Evolutionary conservation across 768 basidiomycete species (phyloP), one percentile per base, ranked within the genome.

Genomic region (Crucibulum laeve): DNA sequence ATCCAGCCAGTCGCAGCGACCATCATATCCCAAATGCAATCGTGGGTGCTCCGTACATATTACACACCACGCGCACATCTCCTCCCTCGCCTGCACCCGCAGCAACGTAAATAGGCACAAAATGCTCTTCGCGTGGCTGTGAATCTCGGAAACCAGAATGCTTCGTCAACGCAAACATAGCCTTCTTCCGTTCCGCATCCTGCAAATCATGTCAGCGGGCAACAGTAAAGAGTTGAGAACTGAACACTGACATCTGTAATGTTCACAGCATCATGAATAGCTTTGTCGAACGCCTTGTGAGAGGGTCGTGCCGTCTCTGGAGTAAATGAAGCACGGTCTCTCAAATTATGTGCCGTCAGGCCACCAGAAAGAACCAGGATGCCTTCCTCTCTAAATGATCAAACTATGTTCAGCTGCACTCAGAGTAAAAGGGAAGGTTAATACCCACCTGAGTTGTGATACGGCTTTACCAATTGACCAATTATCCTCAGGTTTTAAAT

Each of bases 121-220:
- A 87, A 55, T 91, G 89, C 22, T 93, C 90, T 49, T 81, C 80
- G 2, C 84, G 72, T 1, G 88, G 90, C 53, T 93, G 86, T 21
- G 82, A 76, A 0, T 68, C 54, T 3, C 80, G 73, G 70, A 87
- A 91, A 6, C 76, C 76, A 3, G 67, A 61, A 51, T 90, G 86
- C 33, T 64, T 62, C 6, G 71, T 66, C 45, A 92, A 65, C 6
- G 63, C 60, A 41, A 78, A 45, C 64, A 90, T 57, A 4, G 76
- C 79, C 42, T 72, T 50, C 60, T 77, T 80, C 26, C 84, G 73
- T 28, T 65, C 65, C n/a, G 57, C 60, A 1, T 67, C 59, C 81
- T 85, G 54, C 30, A 51, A 44, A 25, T 43, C 38, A 38, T 35
- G 49, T 24, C 40, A 49, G 39, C 34, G 35, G 40, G 30, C 23